A percentile compares a stretch with the other conserved stretches of the same genome.
Conservation (phyloP, 83 land plant genomes). For the Picea abies region DNA sequence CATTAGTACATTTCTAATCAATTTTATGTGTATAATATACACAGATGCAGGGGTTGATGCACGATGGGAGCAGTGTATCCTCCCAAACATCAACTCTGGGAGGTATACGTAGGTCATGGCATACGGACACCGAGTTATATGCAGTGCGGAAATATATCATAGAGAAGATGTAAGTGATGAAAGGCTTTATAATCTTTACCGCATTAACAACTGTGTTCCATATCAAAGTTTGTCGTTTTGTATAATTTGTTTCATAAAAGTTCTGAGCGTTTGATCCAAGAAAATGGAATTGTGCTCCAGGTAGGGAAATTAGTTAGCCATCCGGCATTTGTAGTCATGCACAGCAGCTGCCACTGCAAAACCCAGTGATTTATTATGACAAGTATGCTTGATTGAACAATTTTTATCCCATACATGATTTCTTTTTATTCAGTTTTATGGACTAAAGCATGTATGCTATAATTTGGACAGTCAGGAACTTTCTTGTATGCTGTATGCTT, state of each 20-base stretch:
- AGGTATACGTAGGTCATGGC: constrained; percentile 11
- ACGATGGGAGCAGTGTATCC: constrained; percentile 28
- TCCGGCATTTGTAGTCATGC: neutral
- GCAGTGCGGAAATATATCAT: constrained; percentile 22
- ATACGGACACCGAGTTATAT: constrained; percentile 31
- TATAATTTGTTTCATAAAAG: too few species aligned
- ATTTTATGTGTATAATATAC: too few species aligned
- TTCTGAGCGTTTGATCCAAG: neutral
- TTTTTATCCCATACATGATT: neutral
- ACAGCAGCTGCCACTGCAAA: neutral
- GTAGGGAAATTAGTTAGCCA: neutral
- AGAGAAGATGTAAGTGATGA: constrained; percentile 41
- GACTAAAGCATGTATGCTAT: neutral
- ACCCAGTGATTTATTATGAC: neutral
- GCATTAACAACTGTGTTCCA: neutral
- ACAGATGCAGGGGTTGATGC: constrained; percentile 11
- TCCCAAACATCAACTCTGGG: constrained; percentile 31
- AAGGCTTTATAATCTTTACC: neutral
- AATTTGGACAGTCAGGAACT: neutral
- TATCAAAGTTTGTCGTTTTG: neutral
- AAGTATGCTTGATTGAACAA: neutral
- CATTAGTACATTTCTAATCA: too few species aligned
- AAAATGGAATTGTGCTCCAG: neutral
- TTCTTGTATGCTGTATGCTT: neutral
- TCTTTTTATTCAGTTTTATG: neutral